phyloP scores from a whole-genome alignment of 345 rosid genomes.

The Alliaria petiolata region DNA sequence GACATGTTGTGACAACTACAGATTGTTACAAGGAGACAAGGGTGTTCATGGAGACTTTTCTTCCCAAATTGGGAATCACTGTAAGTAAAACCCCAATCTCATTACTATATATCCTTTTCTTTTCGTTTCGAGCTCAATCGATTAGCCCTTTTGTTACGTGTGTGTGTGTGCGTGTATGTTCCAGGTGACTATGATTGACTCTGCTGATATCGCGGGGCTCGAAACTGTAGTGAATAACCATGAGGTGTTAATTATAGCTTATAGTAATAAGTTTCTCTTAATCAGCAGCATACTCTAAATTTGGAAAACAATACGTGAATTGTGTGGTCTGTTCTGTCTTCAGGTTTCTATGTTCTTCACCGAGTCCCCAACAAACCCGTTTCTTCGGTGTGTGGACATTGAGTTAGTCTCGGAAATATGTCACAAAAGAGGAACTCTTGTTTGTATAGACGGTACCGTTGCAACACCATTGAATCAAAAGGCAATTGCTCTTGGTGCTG shows the following conservation, averaged over 20 bases:
- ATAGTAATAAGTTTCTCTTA: constrained; percentile 51
- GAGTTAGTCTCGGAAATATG: constrained; percentile 74
- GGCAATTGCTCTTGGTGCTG: constrained; percentile 87
- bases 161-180: background rate
- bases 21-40: constrained; percentile 86
- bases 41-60: constrained; percentile 73
- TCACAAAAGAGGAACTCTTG: constrained; percentile 73
- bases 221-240: constrained; percentile 56
- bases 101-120: background rate
- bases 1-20: constrained; percentile 79
- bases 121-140: background rate
- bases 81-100: constrained; percentile 15
- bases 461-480: constrained; percentile 92
- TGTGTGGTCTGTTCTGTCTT: constrained; percentile 12
- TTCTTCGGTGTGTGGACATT: constrained; percentile 79
- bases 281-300: constrained; percentile 38
- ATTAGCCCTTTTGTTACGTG: background rate
- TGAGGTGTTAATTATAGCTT: constrained; percentile 41
- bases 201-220: constrained; percentile 59
- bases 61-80: constrained; percentile 80
- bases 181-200: constrained; percentile 81
- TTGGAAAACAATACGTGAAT: background rate
- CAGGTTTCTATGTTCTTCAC: constrained; percentile 88
- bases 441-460: constrained; percentile 83
- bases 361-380: constrained; percentile 91